Evolutionary conservation across 306 rosid species (phyloP).

Genomic region (Malus asiatica): DNA sequence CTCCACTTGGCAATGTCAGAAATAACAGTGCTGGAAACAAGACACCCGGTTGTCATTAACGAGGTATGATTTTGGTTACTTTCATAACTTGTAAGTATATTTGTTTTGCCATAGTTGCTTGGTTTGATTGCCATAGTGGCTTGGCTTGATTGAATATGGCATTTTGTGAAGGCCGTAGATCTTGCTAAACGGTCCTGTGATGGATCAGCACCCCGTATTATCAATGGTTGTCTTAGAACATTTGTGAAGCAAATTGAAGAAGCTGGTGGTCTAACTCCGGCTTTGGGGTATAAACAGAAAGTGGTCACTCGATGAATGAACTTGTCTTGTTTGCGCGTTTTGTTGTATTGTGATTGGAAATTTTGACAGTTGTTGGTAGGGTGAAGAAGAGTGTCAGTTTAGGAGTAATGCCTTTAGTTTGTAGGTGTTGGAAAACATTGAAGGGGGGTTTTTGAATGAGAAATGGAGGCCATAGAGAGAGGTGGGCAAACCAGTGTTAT

Average conservation of each 20-base stretch:
- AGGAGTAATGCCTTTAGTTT: neutral
- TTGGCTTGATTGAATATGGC: neutral
- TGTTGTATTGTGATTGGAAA: neutral
- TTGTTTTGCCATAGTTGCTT: neutral
- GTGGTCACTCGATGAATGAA: neutral
- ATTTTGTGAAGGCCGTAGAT: slow-evolving; percentile 75
- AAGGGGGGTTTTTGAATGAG: neutral
- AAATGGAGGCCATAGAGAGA: neutral
- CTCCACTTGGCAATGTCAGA: slow-evolving; percentile 96
- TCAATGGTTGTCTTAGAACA: slow-evolving; percentile 87
- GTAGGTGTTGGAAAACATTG: neutral
- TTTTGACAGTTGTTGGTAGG: slow-evolving; percentile 2
- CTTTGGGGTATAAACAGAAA: slow-evolving; percentile 15
- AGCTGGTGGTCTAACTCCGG: slow-evolving; percentile 10
- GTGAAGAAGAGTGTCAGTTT: neutral
- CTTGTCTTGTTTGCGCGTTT: neutral
- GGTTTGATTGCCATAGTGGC: neutral
- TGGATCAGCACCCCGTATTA: slow-evolving; percentile 84
- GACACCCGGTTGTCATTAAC: slow-evolving; percentile 77
- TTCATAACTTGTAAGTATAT: neutral
- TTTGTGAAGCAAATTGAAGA: slow-evolving; percentile 44
- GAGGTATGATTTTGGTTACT: slow-evolving; percentile 42
- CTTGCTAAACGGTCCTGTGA: slow-evolving; percentile 92
- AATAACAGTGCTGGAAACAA: slow-evolving; percentile 57
- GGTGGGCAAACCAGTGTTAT: neutral